Evolutionary conservation across 495 filamentous ascomycete species (phyloP).

Genomic region (Cudoniella acicularis): DNA sequence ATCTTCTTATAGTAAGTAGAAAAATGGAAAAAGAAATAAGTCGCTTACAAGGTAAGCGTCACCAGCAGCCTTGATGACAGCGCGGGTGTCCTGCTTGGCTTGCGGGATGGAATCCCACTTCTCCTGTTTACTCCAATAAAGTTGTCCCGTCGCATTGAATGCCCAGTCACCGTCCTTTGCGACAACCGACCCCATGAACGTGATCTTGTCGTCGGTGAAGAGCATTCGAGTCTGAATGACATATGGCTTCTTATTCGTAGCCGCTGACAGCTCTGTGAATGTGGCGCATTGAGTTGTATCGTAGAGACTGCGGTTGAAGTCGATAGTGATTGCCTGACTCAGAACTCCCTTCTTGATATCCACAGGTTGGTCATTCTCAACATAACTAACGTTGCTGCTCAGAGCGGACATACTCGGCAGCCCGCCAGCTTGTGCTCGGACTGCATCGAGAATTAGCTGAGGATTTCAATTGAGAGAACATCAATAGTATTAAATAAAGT

Average conservation of each 20-base stretch:
- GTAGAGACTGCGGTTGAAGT: conserved; percentile 35
- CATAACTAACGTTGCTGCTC: conserved; percentile 21
- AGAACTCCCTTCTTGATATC: conserved; percentile 31
- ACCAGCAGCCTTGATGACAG: conserved; percentile 39
- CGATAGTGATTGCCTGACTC: conserved; percentile 32
- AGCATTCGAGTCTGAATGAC: conserved; percentile 33
- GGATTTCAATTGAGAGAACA: neutral
- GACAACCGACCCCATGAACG: conserved; percentile 23
- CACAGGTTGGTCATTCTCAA: conserved; percentile 28
- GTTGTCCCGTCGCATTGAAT: conserved; percentile 27
- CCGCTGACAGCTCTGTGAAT: conserved; percentile 36
- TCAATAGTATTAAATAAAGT: neutral
- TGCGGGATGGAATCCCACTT: conserved; percentile 38
- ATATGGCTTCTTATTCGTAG: conserved; percentile 24
- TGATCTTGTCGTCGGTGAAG: conserved; percentile 29
- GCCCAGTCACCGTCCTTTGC: conserved; percentile 24
- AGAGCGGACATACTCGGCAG: conserved; percentile 14
- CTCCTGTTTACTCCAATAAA: conserved; percentile 33
- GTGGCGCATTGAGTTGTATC: conserved; percentile 39
- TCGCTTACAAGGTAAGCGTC: conserved; percentile 47
- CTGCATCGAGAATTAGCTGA: conserved; percentile 1
- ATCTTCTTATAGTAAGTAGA: no score
- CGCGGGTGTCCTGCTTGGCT: conserved; percentile 32
- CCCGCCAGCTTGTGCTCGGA: conserved; percentile 24
- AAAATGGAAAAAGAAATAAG: no score